Evolutionary conservation across 1,284 basidiomycete species (phyloP), one percentile per base, ranked within the genome.

Genomic region (Melampsora allii-populina): DNA sequence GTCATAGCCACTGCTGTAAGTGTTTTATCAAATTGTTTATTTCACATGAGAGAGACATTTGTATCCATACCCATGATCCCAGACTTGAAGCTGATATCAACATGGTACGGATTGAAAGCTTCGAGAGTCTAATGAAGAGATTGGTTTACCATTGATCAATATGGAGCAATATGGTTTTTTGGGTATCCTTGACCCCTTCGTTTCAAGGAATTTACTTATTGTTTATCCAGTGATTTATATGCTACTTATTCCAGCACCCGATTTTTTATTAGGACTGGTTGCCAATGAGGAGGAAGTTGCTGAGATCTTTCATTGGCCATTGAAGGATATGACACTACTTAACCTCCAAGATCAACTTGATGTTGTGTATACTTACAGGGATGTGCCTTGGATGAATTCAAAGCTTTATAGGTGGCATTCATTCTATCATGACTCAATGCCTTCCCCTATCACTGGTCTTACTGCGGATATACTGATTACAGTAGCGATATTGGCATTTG

Each of bases 41-140:
- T n/a, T 36, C 36, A 7, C 36, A 36, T 36, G n/a, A n/a, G 14
- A 21, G n/a, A 29, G 58, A 3, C 17, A 4, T 58, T 29, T 19
- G 39, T 36, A 31, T 33, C 48, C 19, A 42, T 42, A 42, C 39
- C 19, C 19, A 56, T 56, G 24, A 29, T 61, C 17, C 19, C 31
- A 17, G 1, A 19, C 14, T 29, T n/a, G 33, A 17, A 7, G 12
- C 31, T 61, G 10, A 24, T 61, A 14, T 36, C 4, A n/a, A 12
- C 29, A 14, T n/a, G 5, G 9, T 53, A 31, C 33, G 27, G 14
- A n/a, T n/a, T n/a, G n/a, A n/a, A 46, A 71, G 68, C 46, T 71
- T 21, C 42, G 68, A 56, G 68, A 71, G 33, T 58, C 68, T n/a
- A 63, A 58, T 48, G 68, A 71, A 39, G 68, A 71, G 42, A 71